Base-by-base conservation (phyloP, 2,329 filamentous ascomycete genomes). In the Tolypocladium endophyticum region DNA sequence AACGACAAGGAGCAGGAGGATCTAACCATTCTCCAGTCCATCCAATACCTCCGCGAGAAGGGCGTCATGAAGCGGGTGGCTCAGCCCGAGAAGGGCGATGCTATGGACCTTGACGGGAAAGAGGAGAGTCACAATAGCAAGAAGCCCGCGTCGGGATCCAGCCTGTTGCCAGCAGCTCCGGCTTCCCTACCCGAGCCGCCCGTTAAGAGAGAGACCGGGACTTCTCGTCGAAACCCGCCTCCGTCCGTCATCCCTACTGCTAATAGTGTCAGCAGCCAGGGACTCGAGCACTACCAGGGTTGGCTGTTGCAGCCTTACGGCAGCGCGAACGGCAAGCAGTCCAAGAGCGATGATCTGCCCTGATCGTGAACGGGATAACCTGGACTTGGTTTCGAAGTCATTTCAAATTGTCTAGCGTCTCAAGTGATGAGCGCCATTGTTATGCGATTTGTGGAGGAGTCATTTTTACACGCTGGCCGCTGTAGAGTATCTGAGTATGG, bases 1-100 rank as follows among this genome's bases (percentile, higher is more conserved):
- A 87, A 87, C 75, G 85, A 87, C 69, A 86, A 87, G 68, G 83
- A 87, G 62, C 84, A 87, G 68, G 84, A 87, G 66, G 85, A 88
- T 68, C 75, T 87, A 65, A 82, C 84, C 11, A 82, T 87, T 62
- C 78, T 88, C 58, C 82, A 85, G 70, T 85, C 83, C 7, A 84
- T 88, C 62, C 82, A 87, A 66, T 86, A 87, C 65, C 78, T 87
- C 61, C 82, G 84, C 64, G 77, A 85, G 53, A 84, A 80, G 69
- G 82, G 82, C n/a, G 69, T 81, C 56, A 76, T 84, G 70, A 70
- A 73, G 58, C 60, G 67, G 25, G 59, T 61, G 33, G 64, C 66
- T 39, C 59, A 62, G 28, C 39, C 57, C 36, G 58, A 62, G 41
- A 59, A 41, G n/a, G 60, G 59, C 23, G 57, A 56, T 36, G 56